Conservation (phyloP, 2,329 filamentous ascomycete genomes). For the Sarocladiaceae sp. region DNA sequence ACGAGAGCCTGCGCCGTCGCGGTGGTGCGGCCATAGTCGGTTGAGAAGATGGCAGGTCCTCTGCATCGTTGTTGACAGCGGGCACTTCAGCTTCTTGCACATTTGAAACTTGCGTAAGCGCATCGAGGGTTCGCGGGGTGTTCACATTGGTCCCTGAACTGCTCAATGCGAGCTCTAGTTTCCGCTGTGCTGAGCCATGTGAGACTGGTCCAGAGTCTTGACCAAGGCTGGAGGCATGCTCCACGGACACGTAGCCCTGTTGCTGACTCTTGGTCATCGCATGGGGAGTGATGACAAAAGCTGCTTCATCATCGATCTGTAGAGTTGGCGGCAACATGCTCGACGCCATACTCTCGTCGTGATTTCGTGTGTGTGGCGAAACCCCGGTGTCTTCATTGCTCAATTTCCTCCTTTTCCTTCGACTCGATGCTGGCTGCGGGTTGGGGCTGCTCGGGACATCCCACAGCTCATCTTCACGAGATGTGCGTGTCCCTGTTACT, state of each 20-base stretch:
- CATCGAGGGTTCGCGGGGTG: constrained; percentile 22
- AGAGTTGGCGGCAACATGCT: constrained; percentile 22
- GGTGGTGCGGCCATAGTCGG: neutral
- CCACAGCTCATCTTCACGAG: constrained; percentile 29
- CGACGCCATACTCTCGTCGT: constrained; percentile 12
- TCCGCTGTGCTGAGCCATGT: neutral
- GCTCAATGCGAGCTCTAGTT: constrained; percentile 19
- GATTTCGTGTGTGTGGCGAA: neutral
- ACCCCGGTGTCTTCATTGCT: constrained; percentile 12
- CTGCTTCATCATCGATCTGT: constrained; percentile 19
- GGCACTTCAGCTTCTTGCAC: neutral
- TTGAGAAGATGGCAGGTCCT: neutral
- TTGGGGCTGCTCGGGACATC: constrained; percentile 40
- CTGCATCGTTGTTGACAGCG: constrained; percentile 1
- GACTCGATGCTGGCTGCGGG: constrained; percentile 8
- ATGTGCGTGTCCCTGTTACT: constrained; percentile 13
- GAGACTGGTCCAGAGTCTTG: constrained; percentile 7
- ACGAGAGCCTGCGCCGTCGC: constrained; percentile 11
- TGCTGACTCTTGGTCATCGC: constrained; percentile 31
- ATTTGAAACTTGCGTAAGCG: constrained; percentile 20
- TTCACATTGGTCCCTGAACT: constrained; percentile 29
- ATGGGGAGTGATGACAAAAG: constrained; percentile 27
- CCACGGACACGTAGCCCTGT: constrained; percentile 26
- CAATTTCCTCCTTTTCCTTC: constrained; percentile 10
- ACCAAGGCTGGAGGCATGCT: constrained; percentile 13